Evolutionary conservation across 345 rosid genomes (phyloP), one percentile per base, ranked within the genome.

Genomic region (Salix dunnii): DNA sequence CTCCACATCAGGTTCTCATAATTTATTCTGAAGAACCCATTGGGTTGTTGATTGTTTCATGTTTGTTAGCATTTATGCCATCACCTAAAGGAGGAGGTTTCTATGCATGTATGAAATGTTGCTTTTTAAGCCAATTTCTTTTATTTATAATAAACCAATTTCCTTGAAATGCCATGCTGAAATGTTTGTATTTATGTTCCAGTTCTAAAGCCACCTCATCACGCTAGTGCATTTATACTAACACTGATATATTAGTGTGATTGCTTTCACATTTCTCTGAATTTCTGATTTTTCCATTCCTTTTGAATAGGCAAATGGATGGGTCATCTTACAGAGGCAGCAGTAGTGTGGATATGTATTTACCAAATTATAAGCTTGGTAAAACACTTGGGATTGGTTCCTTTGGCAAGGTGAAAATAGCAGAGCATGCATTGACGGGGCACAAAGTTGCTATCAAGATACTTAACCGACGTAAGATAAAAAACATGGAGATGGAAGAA

Each of bases 401-500:
- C 53, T 96, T 96, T 78, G 91, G 99, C 49, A 90, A 93, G 88
- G 99, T 96, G 73, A 96, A 93, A 87, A 86, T 92, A 48, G 99
- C 99, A 38, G 91, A 85, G 85, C 99, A 96, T 80, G 85, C 83
- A 40, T 85, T 87, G 80, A 96, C 99, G 18, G 91, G 97, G 33
- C 92, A 87, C 81, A 92, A 93, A 78, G 99, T 96, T 80, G 99
- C 99, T 4, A 90, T 96, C 80, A 96, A 96, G 90, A 92, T 96
- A 74, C 94, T 96, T 80, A 91, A 91, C 60, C 98, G 97, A 30
- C 90, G 89, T 49, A 91, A 90, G 85, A 92, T 96, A 74, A 87
- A 82, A 74, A 89, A 86, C 80, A 79, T 88, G 91, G 93, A 87
- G 64, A 96, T 92, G 99, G 96, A 93, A 74, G 97, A 91, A 76